Base-by-base conservation (phyloP, 257 asterid genomes). In the Gentiana straminea region DNA sequence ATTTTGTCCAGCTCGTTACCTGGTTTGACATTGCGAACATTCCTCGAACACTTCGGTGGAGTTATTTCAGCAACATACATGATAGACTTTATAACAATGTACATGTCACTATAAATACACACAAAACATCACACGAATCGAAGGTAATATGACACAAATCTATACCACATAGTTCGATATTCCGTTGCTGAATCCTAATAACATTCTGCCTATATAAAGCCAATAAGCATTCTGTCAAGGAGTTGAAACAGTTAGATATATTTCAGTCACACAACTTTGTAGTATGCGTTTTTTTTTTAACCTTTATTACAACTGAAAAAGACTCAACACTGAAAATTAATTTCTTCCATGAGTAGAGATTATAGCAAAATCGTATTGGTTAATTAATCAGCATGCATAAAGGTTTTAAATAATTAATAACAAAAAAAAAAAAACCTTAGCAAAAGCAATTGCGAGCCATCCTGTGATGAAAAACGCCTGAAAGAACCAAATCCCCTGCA, bases 1-100 rank as follows among this genome's bases (percentile, higher is more conserved):
- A 41, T 4, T 3, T 41, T 11, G 37, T 54, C 35, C 10, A 15
- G 65, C 51, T 41, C 34, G 15, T 10, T 56, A 61, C 72, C 60
- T 61, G 63, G 10, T 41, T 13, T 7, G 58, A 58, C 59, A 64
- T 33, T 51, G 68, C 58, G 55, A 54, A 61, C 61, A 51, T 68
- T 43, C 72, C 72, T 38, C 72, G 65, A 57, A 56, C 52, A 45
- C 15, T 57, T 57, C 44, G 57, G 52, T 15, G 76, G 72, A 9
- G 63, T 49, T 9, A 58, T 52, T 58, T 71, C 76, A 46, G 69
- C 72, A 57, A 71, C 37, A 63, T 71, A 71, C 52, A 71, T n/a
- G 35, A 65, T 51, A 12, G 71, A 65, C 76, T 65, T 67, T 52
- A 33, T 10, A 8, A 3, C 33, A 32, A 51, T 5, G 37, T 33